Evolutionary conservation across 2,329 filamentous ascomycete genomes (phyloP).

Genomic region (Botrytis pseudocinerea): DNA sequence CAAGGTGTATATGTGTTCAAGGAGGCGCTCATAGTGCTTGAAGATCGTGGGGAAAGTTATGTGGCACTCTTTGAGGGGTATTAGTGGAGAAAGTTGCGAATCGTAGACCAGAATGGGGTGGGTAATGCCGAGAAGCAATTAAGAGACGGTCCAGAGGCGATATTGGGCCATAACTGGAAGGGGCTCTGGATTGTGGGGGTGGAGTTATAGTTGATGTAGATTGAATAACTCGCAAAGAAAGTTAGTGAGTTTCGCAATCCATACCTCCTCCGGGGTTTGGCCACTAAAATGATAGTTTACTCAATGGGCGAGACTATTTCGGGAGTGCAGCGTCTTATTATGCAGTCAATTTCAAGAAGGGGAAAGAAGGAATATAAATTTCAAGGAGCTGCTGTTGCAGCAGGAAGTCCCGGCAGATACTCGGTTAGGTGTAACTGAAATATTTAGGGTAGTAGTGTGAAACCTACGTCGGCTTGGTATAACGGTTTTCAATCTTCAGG

Average conservation of each 20-base stretch:
- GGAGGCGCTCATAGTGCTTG: neutral
- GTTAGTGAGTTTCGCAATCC: neutral
- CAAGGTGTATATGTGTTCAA: neutral
- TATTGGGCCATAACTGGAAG: neutral
- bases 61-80: neutral
- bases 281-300: neutral
- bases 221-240: neutral
- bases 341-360: neutral
- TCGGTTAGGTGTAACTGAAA: neutral
- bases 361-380: neutral
- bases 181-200: neutral
- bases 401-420: neutral
- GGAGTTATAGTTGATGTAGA: neutral
- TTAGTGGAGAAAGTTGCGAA: neutral
- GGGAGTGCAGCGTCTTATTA: neutral
- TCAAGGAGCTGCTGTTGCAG: neutral
- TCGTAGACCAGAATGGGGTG: neutral
- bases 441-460: neutral
- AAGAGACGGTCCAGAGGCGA: neutral
- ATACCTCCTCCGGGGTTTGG: neutral
- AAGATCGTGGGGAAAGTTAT: neutral
- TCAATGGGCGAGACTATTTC: neutral
- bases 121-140: neutral
- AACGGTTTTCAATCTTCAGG: neutral
- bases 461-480: neutral